Evolutionary conservation across 129 eudicot species (phyloP).

Genomic region (Heracleum sosnowskyi): DNA sequence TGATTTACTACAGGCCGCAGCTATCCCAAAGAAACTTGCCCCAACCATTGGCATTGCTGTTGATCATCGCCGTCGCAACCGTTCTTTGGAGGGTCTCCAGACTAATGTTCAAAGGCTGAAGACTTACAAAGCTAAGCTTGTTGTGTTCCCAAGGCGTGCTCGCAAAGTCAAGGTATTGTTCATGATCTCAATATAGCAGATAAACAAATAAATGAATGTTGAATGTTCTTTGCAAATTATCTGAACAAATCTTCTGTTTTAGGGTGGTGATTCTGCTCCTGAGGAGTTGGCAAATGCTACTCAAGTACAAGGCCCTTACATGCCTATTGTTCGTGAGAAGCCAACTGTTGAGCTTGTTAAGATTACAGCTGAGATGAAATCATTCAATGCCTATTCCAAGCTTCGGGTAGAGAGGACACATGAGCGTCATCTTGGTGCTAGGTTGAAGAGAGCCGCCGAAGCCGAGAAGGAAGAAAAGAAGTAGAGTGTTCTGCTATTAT

Average conservation of each 20-base stretch:
- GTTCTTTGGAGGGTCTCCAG: constrained; percentile 70
- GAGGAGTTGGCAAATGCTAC: constrained; percentile 83
- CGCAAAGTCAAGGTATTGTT: constrained; percentile 53
- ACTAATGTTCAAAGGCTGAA: constrained; percentile 77
- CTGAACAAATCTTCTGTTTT: neutral
- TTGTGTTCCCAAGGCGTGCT: constrained; percentile 68
- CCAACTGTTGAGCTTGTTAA: constrained; percentile 62
- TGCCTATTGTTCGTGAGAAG: constrained; percentile 55
- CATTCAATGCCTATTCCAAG: constrained; percentile 65
- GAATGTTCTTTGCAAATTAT: neutral
- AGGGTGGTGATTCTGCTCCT: constrained; percentile 77
- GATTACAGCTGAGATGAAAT: constrained; percentile 64
- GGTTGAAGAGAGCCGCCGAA: constrained; percentile 64
- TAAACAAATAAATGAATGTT: neutral
- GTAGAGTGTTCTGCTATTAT: constrained; percentile 17
- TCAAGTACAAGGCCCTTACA: constrained; percentile 51
- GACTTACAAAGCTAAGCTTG: constrained; percentile 75
- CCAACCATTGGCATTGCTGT: constrained; percentile 74
- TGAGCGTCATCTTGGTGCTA: constrained; percentile 55
- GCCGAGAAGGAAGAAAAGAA: constrained; percentile 91
- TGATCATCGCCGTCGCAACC: constrained; percentile 68
- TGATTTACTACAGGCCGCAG: constrained; percentile 48
- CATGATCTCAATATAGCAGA: neutral
- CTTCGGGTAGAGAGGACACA: constrained; percentile 62
- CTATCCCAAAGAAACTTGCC: constrained; percentile 74